Conservation (phyloP, 108 stramenopile species). For the Nitzschia putrida region DNA sequence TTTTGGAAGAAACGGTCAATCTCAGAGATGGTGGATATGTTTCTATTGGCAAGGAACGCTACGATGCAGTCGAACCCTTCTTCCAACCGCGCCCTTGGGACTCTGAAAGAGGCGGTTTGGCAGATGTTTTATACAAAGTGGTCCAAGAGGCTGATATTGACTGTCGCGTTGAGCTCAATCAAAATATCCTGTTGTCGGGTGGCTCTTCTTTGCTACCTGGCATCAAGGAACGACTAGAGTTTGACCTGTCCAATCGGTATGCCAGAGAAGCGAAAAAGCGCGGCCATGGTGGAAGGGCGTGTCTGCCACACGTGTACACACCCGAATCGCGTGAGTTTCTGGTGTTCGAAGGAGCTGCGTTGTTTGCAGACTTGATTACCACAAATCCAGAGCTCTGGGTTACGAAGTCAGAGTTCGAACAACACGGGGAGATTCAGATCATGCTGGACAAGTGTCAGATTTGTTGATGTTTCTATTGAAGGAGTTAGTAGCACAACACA, state of each 20-base stretch:
- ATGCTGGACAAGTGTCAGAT: conserved; percentile 31
- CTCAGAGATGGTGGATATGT: conserved; percentile 83
- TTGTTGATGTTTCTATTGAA: conserved; percentile 14
- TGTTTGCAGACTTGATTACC: conserved; percentile 28
- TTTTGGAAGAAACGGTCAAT: conserved; percentile 76
- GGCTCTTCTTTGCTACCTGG: conserved; percentile 96
- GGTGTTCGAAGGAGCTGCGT: conserved; percentile 33
- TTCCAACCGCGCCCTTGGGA: conserved; percentile 91
- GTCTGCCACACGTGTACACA: conserved; percentile 12
- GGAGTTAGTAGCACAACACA: background rate
- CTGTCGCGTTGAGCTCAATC: conserved; percentile 89
- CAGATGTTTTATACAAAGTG: conserved; percentile 10
- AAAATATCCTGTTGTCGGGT: conserved; percentile 86
- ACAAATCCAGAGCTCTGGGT: conserved; percentile 21
- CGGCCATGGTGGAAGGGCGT: background rate
- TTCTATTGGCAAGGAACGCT: conserved; percentile 85
- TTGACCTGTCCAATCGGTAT: background rate
- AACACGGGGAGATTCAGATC: conserved; percentile 5
- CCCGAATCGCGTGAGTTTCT: conserved; percentile 19
- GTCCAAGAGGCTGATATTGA: conserved; percentile 98
- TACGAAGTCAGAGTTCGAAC: conserved; percentile 13
- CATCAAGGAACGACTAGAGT: conserved; percentile 90
- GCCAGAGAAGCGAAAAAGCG: background rate
- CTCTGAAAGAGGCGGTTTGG: conserved; percentile 46
- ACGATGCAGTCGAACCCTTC: conserved; percentile 33